Conservation (phyloP, 2,329 filamentous ascomycete genomes). For the Sclerotinia subarctica region DNA sequence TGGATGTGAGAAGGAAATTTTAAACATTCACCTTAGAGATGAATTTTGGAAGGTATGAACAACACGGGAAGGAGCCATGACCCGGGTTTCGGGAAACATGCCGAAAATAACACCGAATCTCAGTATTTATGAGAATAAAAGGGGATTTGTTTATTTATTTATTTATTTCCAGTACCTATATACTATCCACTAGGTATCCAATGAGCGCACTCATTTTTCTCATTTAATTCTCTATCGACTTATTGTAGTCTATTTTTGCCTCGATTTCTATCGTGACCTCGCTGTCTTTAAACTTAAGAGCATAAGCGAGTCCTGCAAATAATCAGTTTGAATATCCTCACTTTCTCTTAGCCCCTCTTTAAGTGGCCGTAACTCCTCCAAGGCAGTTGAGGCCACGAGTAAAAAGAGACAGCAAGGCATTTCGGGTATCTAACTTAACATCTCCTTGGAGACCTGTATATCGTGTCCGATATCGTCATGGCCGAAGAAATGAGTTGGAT, state of each 20-base stretch:
- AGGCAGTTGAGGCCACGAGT: background rate
- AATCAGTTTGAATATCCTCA: background rate
- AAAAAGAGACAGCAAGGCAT: background rate
- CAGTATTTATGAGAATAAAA: background rate
- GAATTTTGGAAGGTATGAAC: background rate
- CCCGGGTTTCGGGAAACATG: background rate
- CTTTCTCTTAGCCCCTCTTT: background rate
- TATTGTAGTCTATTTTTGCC: background rate
- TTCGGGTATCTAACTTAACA: background rate
- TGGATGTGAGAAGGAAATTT: background rate
- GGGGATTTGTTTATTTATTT: background rate
- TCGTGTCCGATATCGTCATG: background rate
- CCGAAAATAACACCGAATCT: background rate
- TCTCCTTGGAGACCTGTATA: background rate
- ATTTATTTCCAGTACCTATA: background rate
- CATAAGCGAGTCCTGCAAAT: background rate
- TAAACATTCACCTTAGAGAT: background rate
- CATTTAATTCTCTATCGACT: background rate
- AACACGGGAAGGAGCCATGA: constrained; percentile 2
- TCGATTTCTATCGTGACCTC: background rate
- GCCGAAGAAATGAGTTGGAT: background rate
- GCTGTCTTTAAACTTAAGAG: background rate
- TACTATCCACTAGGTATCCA: background rate
- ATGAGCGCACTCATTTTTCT: background rate
- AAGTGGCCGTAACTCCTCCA: background rate